Percentiles rank a stretch among this genome's conserved stretches.
Conservation (phyloP, 495 filamentous ascomycete genomes). For the Amniculicola lignicola region DNA sequence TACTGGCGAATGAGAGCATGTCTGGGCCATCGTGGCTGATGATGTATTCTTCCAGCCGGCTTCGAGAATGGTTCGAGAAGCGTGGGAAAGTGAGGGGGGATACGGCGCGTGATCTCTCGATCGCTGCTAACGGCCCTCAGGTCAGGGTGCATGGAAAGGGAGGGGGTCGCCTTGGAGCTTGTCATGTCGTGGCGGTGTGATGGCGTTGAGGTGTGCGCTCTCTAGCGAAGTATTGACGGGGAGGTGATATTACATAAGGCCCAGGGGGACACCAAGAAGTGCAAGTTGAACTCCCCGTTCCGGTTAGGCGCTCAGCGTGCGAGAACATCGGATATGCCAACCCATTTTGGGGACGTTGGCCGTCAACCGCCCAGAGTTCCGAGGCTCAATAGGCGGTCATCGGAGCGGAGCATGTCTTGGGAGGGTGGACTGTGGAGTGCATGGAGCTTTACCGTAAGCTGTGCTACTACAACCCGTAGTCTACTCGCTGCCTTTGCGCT, state of each 20-base stretch:
- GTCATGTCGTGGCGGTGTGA: conserved; percentile 6
- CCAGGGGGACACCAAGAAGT: background rate
- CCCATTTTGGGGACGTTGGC: too few species aligned
- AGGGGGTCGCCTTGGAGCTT: background rate
- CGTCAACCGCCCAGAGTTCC: background rate
- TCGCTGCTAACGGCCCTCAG: background rate
- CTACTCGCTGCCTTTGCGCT: conserved; percentile 10
- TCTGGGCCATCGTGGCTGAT: background rate
- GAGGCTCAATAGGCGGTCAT: background rate
- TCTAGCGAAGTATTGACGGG: background rate
- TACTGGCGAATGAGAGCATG: too few species aligned
- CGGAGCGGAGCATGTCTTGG: background rate
- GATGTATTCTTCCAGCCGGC: background rate
- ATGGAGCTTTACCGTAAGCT: background rate
- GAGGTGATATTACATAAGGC: conserved; percentile 1
- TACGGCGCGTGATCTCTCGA: background rate
- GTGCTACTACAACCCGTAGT: too few species aligned
- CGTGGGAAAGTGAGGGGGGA: background rate
- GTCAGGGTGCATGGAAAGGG: too few species aligned
- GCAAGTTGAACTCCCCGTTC: too few species aligned
- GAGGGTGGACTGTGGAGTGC: background rate
- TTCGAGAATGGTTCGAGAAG: conserved; percentile 25
- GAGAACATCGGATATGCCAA: background rate
- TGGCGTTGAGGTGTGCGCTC: background rate
- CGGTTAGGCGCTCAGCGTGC: too few species aligned